These are phyloP conservation scores for Volvox reticuliferus DNA, from an alignment of 139 green algal genomes.

Conservation along the genomic window DNA sequence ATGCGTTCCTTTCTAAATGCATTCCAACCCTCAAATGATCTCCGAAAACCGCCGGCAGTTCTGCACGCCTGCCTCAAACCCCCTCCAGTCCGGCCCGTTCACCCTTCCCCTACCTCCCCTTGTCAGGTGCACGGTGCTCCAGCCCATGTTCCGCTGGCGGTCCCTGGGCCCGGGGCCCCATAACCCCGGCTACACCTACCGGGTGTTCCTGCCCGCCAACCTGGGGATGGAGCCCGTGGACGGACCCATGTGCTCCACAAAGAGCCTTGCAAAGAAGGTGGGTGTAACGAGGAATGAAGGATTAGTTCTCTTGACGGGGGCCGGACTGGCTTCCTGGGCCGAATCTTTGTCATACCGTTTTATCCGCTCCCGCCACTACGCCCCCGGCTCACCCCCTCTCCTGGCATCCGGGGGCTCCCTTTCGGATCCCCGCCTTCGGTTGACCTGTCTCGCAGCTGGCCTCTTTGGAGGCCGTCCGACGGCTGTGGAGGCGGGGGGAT, in stretches of 20 bases:
- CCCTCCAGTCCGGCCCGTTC: background rate
- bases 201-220: constrained; percentile 41
- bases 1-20: too few relatives aligned
- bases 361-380: too few relatives aligned
- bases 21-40: too few relatives aligned
- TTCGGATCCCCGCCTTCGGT: background rate
- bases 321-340: background rate
- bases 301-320: background rate
- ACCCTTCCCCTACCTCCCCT: background rate
- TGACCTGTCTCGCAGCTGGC: background rate
- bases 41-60: too few relatives aligned
- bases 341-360: too few relatives aligned
- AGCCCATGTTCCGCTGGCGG: constrained; percentile 19
- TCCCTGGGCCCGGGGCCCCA: background rate
- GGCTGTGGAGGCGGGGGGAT: constrained; percentile 23
- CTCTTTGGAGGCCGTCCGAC: constrained; percentile 12
- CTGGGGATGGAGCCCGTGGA: constrained; percentile 11
- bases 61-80: too few relatives aligned
- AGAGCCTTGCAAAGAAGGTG: constrained; percentile 24
- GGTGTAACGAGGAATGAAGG: too few relatives aligned
- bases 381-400: too few relatives aligned
- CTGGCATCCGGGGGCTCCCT: background rate
- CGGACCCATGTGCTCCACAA: background rate
- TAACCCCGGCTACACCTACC: constrained; percentile 1
- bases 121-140: constrained; percentile 17